Evolutionary conservation across 1,139 yeast genomes (phyloP), one percentile per base, ranked within the genome.

Genomic region (Blastobotrys elegans): DNA sequence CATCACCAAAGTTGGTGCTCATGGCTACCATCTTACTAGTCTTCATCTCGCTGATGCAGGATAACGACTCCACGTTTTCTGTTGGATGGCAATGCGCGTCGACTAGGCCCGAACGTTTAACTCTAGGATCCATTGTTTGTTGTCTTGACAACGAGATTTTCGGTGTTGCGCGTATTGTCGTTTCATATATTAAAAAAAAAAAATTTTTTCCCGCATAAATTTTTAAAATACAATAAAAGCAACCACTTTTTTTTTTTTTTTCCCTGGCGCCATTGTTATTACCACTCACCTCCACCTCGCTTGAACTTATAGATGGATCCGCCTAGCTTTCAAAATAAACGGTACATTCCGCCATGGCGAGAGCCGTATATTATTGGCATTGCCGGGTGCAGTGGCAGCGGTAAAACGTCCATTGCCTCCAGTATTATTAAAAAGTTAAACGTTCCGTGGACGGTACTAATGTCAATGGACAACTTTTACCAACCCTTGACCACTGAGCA

Each of bases 321-420:
- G 21, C 55, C 57, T 5, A 42, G 47, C 3, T 53, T 54, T 38
- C 49, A 49, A 22, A 54, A 55, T 31, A 47, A 46, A 38, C 43
- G 55, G 37, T 67, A 67, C 50, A 56, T 63, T 14, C 97, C 97
- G 2, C 97, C 97, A 21, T 92, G 97, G 97, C 82, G 88, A 1
- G 89, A 88, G 51, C 97, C 97, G 0, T 92, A 89, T 62, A 82
- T 92, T 44, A 90, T 92, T 53, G 98, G 97, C 5, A 79, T 92
- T 17, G 97, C 97, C 0, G 98, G 98, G 1, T 81, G 85, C 48
- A 84, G 95, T 20, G 98, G 97, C 1, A 85, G 96, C 0, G 98
- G 98, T 2, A 92, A 92, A 63, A 92, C 98, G 0, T 84, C 96
- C 27, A 86, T 92, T 22, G 94, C 97, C 0, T 82, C 88, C 43